Conservation (phyloP, 2,329 filamentous ascomycete genomes). For the Aspergillus sclerotialis region DNA sequence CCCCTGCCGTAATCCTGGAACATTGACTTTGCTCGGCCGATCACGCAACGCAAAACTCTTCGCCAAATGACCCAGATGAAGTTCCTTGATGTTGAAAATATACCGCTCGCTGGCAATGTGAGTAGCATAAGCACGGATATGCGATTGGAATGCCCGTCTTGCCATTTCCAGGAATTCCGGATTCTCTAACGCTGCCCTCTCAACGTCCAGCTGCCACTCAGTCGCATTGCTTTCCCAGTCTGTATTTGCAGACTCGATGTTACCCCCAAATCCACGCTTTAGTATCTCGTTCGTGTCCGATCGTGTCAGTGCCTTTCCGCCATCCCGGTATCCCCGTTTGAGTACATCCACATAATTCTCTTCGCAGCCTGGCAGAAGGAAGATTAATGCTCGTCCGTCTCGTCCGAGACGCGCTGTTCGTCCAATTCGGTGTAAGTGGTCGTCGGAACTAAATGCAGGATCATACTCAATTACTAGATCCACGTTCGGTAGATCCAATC, state of each 20-base stretch:
- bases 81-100: constrained; percentile 84
- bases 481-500: constrained; percentile 89
- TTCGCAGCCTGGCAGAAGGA: constrained; percentile 83
- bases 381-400: constrained; percentile 77
- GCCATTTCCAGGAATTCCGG: constrained; percentile 70
- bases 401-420: constrained; percentile 90
- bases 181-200: constrained; percentile 59
- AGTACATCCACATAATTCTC: constrained; percentile 82
- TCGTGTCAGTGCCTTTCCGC: constrained; percentile 56
- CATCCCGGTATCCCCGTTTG: constrained; percentile 61
- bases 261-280: constrained; percentile 55
- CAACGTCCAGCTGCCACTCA: constrained; percentile 59
- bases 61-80: constrained; percentile 87
- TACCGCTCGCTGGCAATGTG: constrained; percentile 77
- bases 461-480: constrained; percentile 96
- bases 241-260: constrained; percentile 32
- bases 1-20: constrained; percentile 43
- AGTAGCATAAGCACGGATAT: constrained; percentile 90
- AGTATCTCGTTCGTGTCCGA: constrained; percentile 60
- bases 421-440: constrained; percentile 91
- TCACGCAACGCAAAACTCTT: constrained; percentile 91
- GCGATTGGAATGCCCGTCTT: constrained; percentile 79
- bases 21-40: constrained; percentile 70
- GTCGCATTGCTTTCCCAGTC: constrained; percentile 62
- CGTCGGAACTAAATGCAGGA: constrained; percentile 84